Evolutionary conservation across 495 filamentous ascomycete genomes (phyloP).

Genomic region (Hyphodiscus hymeniophilus): DNA sequence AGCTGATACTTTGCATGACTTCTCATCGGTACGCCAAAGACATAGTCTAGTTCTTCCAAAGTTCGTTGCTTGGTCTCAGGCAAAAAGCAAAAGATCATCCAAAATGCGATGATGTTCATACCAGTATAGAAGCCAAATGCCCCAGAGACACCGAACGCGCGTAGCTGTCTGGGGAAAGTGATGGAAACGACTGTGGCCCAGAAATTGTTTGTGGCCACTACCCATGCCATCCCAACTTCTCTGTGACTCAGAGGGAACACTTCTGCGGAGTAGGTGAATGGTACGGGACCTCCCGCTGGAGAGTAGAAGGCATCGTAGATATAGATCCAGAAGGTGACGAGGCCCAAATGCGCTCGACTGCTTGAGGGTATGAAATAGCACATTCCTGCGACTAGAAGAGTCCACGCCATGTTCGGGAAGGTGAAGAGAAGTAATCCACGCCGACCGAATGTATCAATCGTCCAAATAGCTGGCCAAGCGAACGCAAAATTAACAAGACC

Average conservation of each 20-base stretch:
- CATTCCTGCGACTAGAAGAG: slow-evolving; percentile 49
- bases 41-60: slow-evolving; percentile 55
- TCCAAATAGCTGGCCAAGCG: slow-evolving; percentile 59
- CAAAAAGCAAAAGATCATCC: slow-evolving; percentile 68
- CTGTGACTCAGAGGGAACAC: slow-evolving; percentile 71
- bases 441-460: slow-evolving; percentile 58
- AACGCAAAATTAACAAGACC: slow-evolving; percentile 55
- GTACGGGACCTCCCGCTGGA: slow-evolving; percentile 40
- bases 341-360: slow-evolving; percentile 36
- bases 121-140: slow-evolving; percentile 55
- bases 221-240: slow-evolving; percentile 70
- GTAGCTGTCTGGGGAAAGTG: slow-evolving; percentile 60
- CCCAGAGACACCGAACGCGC: slow-evolving; percentile 37
- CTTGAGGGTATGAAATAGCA: slow-evolving; percentile 43
- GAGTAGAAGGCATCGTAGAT: slow-evolving; percentile 62
- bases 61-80: slow-evolving; percentile 77
- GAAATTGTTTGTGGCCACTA: slow-evolving; percentile 62
- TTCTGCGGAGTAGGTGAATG: slow-evolving; percentile 41
- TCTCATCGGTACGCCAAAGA: slow-evolving; percentile 44
- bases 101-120: slow-evolving; percentile 59
- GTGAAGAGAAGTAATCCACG: slow-evolving; percentile 56
- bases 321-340: slow-evolving; percentile 59
- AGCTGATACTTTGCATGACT: slow-evolving; percentile 42
- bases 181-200: slow-evolving; percentile 68
- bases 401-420: slow-evolving; percentile 53